Base-by-base conservation (phyloP, 306 rosid genomes). In the Begonia loranthoides region DNA sequence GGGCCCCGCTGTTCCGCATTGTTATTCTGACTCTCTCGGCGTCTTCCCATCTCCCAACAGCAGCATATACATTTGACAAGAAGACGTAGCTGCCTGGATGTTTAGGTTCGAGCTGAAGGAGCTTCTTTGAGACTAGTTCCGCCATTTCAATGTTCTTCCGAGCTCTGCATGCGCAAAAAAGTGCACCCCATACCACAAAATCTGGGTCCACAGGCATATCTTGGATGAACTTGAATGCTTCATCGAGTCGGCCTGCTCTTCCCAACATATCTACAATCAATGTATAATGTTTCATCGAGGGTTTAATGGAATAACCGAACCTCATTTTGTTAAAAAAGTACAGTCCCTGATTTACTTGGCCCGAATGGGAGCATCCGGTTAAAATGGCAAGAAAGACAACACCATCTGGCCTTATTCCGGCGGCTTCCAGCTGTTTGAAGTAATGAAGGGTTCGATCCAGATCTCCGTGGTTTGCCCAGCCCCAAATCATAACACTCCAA, bases 401-500 rank as follows among this genome's bases (percentile, higher is more conserved):
- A 15, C 43, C 56, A 50, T 60, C 64, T 10, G 57, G 56, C 43
- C 51, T 50, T 50, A 45, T 60, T 38, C 64, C 64, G 50, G 57
- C 38, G 48, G 40, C 19, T 54, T 40, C 28, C 55, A 60, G 19
- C 56, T 44, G 52, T 50, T 60, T 49, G 13, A 60, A 60, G 50
- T 49, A 60, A 5, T 40, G 56, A 49, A 60, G 15, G 14, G 64
- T 38, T 50, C 51, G 24, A 17, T 40, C 52, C 22, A 60, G 48
- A 60, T 51, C 24, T 17, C 64, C 64, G 24, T 60, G 64, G 50
- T 50, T 50, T 9, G 64, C 64, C 41, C 55, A 60, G 9, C 64
- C 64, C 64, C 64, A 60, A 45, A 60, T 60, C 55, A 60, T 50
- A 40, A 60, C 64, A 21, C 64, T 60, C 64, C 64, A 60, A 17